Conservation (phyloP, 164 flowering plant genomes). For the Vitis rotundifolia region DNA sequence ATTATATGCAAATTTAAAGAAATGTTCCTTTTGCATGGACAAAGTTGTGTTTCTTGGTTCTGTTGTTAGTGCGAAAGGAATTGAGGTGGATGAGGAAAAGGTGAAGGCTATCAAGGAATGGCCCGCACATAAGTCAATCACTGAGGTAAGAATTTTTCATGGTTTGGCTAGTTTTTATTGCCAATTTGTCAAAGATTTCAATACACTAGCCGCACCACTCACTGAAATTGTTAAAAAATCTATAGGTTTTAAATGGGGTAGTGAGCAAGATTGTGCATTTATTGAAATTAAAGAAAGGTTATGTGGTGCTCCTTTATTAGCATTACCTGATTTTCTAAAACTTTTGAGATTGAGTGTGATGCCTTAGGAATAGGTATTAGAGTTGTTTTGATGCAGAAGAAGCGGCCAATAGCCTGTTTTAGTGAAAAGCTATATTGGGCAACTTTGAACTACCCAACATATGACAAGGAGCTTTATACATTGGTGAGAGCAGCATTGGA, state of each 20-base stretch:
- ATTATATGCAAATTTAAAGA: not conserved
- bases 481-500: not conserved
- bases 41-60: constrained; percentile 4
- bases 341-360: constrained; percentile 6
- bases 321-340: not conserved
- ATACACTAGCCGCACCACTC: not conserved
- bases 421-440: too few species aligned
- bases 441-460: too few species aligned
- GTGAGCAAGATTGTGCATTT: not conserved
- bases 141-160: constrained; percentile 1
- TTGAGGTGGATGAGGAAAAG: constrained; percentile 1
- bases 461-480: not conserved
- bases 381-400: not conserved
- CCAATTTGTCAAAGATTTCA: not conserved
- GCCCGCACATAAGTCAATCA: not conserved
- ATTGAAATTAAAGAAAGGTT: not conserved
- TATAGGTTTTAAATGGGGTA: constrained; percentile 2
- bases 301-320: not conserved
- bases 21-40: constrained; percentile 1
- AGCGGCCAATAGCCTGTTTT: not conserved
- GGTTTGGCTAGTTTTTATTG: not conserved
- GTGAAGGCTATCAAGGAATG: constrained; percentile 1
- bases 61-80: not conserved
- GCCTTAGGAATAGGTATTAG: not conserved
- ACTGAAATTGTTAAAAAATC: not conserved